Conservation (phyloP, 495 filamentous ascomycete genomes). For the Neurospora africana region DNA sequence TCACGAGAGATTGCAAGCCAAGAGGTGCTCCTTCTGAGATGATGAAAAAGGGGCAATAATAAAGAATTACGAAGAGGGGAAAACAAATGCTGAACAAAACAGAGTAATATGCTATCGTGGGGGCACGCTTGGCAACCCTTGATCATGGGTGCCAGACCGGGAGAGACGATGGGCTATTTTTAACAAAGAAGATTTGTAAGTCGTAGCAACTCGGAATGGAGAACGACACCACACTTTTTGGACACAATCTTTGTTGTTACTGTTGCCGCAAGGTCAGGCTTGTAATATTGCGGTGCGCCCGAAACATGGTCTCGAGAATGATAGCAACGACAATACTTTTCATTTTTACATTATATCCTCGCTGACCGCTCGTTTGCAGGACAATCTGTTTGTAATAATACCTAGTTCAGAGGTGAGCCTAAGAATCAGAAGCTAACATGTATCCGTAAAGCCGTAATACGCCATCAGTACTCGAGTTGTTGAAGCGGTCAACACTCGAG, state of each 20-base stretch:
- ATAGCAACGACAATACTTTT: neutral
- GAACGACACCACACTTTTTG: neutral
- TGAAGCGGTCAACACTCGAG: neutral
- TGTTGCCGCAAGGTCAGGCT: neutral
- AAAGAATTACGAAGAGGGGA: neutral
- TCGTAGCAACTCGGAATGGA: neutral
- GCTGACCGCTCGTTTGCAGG: neutral
- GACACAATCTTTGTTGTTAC: neutral
- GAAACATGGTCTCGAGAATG: neutral
- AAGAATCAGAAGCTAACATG: neutral
- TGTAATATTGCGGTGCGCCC: neutral
- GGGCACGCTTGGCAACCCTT: neutral
- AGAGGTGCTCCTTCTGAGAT: neutral
- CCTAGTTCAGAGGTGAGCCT: neutral
- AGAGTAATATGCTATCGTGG: neutral
- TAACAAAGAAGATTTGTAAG: neutral
- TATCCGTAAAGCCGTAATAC: neutral
- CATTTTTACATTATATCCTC: neutral
- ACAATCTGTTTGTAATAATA: neutral
- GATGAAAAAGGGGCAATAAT: neutral
- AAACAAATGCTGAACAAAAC: neutral
- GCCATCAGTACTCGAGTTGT: neutral
- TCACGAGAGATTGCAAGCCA: neutral
- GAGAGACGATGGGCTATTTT: neutral
- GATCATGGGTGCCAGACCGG: neutral